Conservation (phyloP, 1,284 basidiomycete genomes). For the Dichomitus squalens region DNA sequence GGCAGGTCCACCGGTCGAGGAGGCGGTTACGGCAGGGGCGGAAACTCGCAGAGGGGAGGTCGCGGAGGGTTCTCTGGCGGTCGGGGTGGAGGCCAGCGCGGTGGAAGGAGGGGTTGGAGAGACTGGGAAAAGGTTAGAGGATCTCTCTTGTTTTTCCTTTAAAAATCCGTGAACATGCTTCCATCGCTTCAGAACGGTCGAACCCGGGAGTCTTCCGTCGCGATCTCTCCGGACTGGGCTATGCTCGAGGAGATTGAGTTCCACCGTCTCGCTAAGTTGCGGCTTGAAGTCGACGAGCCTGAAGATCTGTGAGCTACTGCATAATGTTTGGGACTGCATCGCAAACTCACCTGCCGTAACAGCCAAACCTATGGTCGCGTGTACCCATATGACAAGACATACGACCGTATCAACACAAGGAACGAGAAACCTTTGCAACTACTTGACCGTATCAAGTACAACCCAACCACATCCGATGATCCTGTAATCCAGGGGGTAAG, state of each 20-base stretch:
- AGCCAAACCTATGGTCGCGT: slow-evolving; percentile 90
- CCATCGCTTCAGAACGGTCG: slow-evolving; percentile 70
- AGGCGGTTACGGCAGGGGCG: slow-evolving; percentile 43
- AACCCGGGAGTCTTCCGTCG: slow-evolving; percentile 92
- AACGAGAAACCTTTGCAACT: slow-evolving; percentile 89
- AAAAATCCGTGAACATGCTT: neutral
- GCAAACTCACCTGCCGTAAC: slow-evolving; percentile 13
- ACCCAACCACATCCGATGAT: slow-evolving; percentile 96
- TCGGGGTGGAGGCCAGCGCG: slow-evolving; percentile 52
- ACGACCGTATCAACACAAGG: slow-evolving; percentile 95
- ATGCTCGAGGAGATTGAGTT: slow-evolving; percentile 99
- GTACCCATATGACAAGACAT: slow-evolving; percentile 93
- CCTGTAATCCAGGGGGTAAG: slow-evolving; percentile 88
- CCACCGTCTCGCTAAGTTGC: slow-evolving; percentile 88
- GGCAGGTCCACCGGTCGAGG: slow-evolving; percentile 57
- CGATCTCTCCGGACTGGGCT: slow-evolving; percentile 89
- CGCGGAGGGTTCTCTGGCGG: slow-evolving; percentile 45
- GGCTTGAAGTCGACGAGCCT: slow-evolving; percentile 89
- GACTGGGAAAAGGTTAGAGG: slow-evolving; percentile 89
- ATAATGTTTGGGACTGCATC: neutral
- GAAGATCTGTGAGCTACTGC: slow-evolving; percentile 74
- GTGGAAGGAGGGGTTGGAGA: slow-evolving; percentile 83
- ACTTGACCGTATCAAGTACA: slow-evolving; percentile 96
- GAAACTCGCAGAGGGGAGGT: slow-evolving; percentile 40
- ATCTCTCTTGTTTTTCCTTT: neutral